phyloP scores from a whole-genome alignment of 2,329 filamentous ascomycete genomes.

The Cladophialophora carrionii region DNA sequence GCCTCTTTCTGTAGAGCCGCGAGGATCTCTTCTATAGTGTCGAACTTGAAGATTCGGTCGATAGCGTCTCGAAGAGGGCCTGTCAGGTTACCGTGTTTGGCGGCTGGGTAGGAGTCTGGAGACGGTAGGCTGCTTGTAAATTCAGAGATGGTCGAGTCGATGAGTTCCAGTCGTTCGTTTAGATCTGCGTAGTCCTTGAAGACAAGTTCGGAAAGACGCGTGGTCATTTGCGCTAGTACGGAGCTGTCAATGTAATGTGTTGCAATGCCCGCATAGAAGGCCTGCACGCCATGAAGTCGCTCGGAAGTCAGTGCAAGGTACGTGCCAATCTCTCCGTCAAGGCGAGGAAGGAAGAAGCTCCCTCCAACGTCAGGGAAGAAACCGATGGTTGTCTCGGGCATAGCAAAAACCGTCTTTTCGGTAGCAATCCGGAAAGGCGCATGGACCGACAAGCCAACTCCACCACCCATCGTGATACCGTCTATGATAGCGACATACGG shows the following conservation, averaged over 20 bases:
- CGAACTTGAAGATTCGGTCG: conserved; percentile 76
- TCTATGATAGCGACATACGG: conserved; percentile 96
- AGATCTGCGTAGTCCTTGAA: conserved; percentile 77
- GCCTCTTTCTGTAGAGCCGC: conserved; percentile 61
- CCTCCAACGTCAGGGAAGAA: conserved; percentile 98
- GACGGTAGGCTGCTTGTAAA: conserved; percentile 80
- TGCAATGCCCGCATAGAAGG: conserved; percentile 87
- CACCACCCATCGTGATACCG: conserved; percentile 97
- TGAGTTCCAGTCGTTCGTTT: conserved; percentile 66
- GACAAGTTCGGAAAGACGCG: conserved; percentile 81
- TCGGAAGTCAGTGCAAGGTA: conserved; percentile 93
- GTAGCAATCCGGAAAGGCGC: conserved; percentile 96
- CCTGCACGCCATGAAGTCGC: conserved; percentile 77
- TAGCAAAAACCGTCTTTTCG: conserved; percentile 92
- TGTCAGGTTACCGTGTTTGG: conserved; percentile 53
- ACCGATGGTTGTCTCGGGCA: conserved; percentile 97
- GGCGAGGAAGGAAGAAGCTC: conserved; percentile 89
- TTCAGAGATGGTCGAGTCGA: conserved; percentile 89
- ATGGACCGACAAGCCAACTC: conserved; percentile 90
- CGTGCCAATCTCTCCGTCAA: conserved; percentile 83
- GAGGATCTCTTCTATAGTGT: conserved; percentile 71
- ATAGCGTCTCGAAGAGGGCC: conserved; percentile 77
- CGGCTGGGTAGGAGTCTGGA: conserved; percentile 58
- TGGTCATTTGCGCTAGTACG: conserved; percentile 76
- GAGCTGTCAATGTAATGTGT: conserved; percentile 97